A percentile compares a stretch with the other conserved stretches of the same genome.
phyloP scores from a whole-genome alignment of 2,329 filamentous ascomycete genomes.

The Colletotrichum gigasporum region DNA sequence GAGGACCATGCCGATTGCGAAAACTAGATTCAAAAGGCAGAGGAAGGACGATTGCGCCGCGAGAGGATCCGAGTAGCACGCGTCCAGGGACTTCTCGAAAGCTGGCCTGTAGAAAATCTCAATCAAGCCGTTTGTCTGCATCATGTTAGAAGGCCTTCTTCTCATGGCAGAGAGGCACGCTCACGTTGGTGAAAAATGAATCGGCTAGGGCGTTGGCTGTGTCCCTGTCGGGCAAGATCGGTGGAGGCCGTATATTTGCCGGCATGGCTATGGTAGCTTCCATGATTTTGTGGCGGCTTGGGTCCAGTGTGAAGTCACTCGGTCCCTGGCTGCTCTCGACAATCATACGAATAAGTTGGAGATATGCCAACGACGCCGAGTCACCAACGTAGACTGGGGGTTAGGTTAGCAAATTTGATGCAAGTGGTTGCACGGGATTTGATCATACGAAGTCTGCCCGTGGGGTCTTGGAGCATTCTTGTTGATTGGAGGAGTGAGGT shows the following conservation, averaged over 20 bases:
- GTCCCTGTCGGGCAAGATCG: conserved; percentile 64
- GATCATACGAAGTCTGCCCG: conserved; percentile 62
- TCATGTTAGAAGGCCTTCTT: not conserved
- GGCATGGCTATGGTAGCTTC: conserved; percentile 62
- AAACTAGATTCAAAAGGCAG: conserved; percentile 69
- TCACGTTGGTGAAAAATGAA: conserved; percentile 70
- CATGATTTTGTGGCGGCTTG: conserved; percentile 64
- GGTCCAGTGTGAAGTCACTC: conserved; percentile 67
- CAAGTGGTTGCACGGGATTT: not conserved
- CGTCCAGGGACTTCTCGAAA: conserved; percentile 60
- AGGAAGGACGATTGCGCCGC: conserved; percentile 59
- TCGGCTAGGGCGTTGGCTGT: conserved; percentile 64
- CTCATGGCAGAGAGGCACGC: conserved; percentile 26
- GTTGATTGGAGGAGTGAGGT: conserved; percentile 62
- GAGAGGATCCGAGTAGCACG: conserved; percentile 64
- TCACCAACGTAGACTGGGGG: conserved; percentile 68
- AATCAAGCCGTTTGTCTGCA: conserved; percentile 67
- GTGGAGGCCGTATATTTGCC: conserved; percentile 54
- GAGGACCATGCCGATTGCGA: conserved; percentile 70
- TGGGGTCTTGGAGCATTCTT: conserved; percentile 68
- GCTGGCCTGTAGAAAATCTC: conserved; percentile 64
- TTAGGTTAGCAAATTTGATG: not conserved
- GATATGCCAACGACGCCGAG: conserved; percentile 68
- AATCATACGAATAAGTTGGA: conserved; percentile 69
- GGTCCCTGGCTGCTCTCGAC: conserved; percentile 63